Percentiles rank a stretch among this genome's conserved stretches.
These are phyloP conservation scores for Buxus sempervirens DNA, from an alignment of 164 flowering plant species.

Conservation along the genomic window DNA sequence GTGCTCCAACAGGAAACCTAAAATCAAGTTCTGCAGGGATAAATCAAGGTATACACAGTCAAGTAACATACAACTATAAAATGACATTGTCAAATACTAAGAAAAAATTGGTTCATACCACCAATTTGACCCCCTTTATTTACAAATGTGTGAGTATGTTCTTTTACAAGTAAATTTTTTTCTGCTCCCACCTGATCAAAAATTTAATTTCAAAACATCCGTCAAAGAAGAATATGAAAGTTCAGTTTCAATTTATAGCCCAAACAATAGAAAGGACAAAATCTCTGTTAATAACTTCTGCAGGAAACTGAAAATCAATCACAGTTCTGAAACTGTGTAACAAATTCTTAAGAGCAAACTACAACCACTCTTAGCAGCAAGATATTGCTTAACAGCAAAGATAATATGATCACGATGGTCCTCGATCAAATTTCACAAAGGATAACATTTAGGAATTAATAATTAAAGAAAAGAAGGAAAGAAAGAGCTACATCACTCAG, in stretches of 20 bases:
- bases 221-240: constrained; percentile 1
- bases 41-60: constrained; percentile 10
- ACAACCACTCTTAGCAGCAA: not conserved
- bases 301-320: not conserved
- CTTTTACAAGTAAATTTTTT: constrained; percentile 91
- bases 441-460: too few relatives aligned
- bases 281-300: not conserved
- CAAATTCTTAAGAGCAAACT: not conserved
- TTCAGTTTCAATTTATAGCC: not conserved
- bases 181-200: constrained; percentile 82
- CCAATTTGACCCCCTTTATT: constrained; percentile 90
- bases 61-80: not conserved
- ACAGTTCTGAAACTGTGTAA: too few relatives aligned
- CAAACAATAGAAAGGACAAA: not conserved
- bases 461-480: too few relatives aligned
- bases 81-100: not conserved
- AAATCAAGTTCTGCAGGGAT: constrained; percentile 87
- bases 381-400: not conserved
- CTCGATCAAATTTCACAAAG: too few relatives aligned
- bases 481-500: too few relatives aligned
- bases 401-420: too few relatives aligned
- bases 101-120: constrained; percentile 42
- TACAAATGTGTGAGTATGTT: constrained; percentile 93
- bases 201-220: constrained; percentile 13
- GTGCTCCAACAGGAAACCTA: constrained; percentile 90